Conservation (phyloP, 1,284 basidiomycete species). For the Leccinum cinnamomeum region DNA sequence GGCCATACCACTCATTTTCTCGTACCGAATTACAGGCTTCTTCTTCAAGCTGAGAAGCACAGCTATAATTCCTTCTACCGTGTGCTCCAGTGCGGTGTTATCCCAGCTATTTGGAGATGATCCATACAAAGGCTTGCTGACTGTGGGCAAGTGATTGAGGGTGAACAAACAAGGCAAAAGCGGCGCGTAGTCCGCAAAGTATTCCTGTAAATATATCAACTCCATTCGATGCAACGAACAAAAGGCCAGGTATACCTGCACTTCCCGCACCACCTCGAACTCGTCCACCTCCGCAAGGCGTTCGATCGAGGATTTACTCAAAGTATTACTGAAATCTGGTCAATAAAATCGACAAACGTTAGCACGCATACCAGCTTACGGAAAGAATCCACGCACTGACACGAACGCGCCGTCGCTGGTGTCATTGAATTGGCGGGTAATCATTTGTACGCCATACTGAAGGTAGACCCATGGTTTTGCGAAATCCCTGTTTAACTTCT, state of each 20-base stretch:
- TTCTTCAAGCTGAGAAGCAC: conserved; percentile 95
- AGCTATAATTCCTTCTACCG: conserved; percentile 83
- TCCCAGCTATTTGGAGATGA: conserved; percentile 69
- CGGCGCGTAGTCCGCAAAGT: conserved; percentile 93
- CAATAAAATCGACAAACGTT: conserved; percentile 14
- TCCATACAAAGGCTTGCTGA: conserved; percentile 65
- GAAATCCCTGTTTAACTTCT: conserved; percentile 93
- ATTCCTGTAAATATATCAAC: conserved; percentile 61
- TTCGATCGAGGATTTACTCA: conserved; percentile 92
- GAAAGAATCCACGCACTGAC: conserved; percentile 76
- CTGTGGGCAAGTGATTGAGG: conserved; percentile 73
- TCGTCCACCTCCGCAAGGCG: conserved; percentile 93
- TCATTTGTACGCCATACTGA: too few species aligned
- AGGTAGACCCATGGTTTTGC: conserved; percentile 78
- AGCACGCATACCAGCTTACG: conserved; percentile 11
- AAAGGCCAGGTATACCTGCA: conserved; percentile 63
- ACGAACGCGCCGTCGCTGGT: too few species aligned
- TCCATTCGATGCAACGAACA: not conserved
- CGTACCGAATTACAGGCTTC: conserved; percentile 92
- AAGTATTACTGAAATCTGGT: conserved; percentile 91
- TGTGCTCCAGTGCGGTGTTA: conserved; percentile 71
- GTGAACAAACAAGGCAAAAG: conserved; percentile 89
- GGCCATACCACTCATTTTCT: conserved; percentile 90
- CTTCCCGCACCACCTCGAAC: conserved; percentile 94
- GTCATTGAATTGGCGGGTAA: too few species aligned